These are phyloP conservation scores for Phialophora tarda DNA, from an alignment of 2,329 filamentous ascomycete species.

Conservation along the genomic window DNA sequence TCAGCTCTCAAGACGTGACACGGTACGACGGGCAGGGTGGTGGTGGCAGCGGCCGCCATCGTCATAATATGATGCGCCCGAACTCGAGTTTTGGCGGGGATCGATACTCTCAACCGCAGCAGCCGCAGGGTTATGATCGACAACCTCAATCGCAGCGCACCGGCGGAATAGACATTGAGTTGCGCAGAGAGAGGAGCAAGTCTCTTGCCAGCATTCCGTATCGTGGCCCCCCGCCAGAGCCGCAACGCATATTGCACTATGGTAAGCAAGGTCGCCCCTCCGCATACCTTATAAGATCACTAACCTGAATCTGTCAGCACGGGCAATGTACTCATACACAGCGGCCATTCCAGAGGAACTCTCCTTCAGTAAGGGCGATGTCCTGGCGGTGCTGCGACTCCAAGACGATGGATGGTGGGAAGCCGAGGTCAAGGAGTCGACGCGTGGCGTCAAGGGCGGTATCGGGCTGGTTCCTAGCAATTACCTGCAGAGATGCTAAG, in stretches of 20 bases:
- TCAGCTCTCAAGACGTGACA: slow-evolving; percentile 61
- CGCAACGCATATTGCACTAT: slow-evolving; percentile 75
- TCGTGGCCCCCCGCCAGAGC: slow-evolving; percentile 16
- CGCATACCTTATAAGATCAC: slow-evolving; percentile 8
- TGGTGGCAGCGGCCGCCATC: slow-evolving; percentile 45
- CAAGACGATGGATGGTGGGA: slow-evolving; percentile 99
- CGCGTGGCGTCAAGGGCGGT: slow-evolving; percentile 53
- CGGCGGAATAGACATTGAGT: slow-evolving; percentile 38
- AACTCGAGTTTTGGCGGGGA: slow-evolving; percentile 60
- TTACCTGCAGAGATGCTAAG: slow-evolving; percentile 65
- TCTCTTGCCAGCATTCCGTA: slow-evolving; percentile 72
- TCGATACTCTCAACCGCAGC: slow-evolving; percentile 38
- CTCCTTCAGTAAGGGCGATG: slow-evolving; percentile 88
- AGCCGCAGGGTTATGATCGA: slow-evolving; percentile 36
- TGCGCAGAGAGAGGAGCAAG: slow-evolving; percentile 69
- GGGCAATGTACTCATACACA: slow-evolving; percentile 91
- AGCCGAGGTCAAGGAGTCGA: slow-evolving; percentile 77
- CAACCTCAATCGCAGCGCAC: slow-evolving; percentile 46
- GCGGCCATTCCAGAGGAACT: slow-evolving; percentile 95
- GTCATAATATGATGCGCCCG: slow-evolving; percentile 63
- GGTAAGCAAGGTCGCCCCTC: slow-evolving; percentile 72
- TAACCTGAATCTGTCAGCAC: slow-evolving; percentile 61
- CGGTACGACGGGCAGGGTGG: slow-evolving; percentile 57
- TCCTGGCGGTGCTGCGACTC: slow-evolving; percentile 82
- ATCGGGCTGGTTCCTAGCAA: slow-evolving; percentile 70